Percentiles rank a stretch among this genome's conserved stretches.
Evolutionary conservation across 345 rosid genomes (phyloP).

Genomic region (Anacardium occidentale): DNA sequence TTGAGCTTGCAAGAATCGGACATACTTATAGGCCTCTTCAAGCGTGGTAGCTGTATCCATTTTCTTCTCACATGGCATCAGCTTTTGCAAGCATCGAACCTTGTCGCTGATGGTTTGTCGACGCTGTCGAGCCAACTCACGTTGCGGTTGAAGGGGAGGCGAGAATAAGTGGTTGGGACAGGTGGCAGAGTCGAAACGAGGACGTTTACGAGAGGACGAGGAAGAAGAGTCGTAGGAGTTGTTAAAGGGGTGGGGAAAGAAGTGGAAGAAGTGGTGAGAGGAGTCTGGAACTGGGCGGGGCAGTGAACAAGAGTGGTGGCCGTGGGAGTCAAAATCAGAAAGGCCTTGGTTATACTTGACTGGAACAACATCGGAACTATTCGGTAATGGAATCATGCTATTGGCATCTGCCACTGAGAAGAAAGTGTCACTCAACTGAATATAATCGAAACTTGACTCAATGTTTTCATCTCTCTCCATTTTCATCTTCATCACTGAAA

Average conservation of each 20-base stretch:
- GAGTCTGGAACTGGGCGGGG: constrained; percentile 10
- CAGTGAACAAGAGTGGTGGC: neutral
- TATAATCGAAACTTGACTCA: neutral
- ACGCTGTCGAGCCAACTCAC: constrained; percentile 10
- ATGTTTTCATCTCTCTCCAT: constrained; percentile 11
- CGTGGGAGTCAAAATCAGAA: no score
- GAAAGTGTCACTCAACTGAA: neutral
- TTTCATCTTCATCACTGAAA: no score
- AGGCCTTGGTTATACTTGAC: neutral
- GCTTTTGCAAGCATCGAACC: constrained; percentile 48
- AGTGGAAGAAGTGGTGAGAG: neutral
- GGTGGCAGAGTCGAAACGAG: neutral
- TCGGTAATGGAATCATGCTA: neutral
- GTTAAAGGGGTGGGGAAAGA: neutral
- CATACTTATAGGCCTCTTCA: constrained; percentile 58
- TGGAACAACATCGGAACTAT: neutral
- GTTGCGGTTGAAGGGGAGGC: neutral
- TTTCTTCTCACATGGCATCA: constrained; percentile 59
- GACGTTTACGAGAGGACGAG: neutral
- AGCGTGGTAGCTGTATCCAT: constrained; percentile 51
- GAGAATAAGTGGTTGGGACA: neutral
- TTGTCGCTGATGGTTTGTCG: constrained; percentile 43
- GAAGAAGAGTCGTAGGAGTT: neutral
- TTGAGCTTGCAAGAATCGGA: constrained; percentile 59
- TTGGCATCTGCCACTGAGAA: neutral